Percentiles rank a stretch among this genome's conserved stretches.
Conservation (phyloP, 352 stramenopile species). For the Pythium aristosporum region DNA sequence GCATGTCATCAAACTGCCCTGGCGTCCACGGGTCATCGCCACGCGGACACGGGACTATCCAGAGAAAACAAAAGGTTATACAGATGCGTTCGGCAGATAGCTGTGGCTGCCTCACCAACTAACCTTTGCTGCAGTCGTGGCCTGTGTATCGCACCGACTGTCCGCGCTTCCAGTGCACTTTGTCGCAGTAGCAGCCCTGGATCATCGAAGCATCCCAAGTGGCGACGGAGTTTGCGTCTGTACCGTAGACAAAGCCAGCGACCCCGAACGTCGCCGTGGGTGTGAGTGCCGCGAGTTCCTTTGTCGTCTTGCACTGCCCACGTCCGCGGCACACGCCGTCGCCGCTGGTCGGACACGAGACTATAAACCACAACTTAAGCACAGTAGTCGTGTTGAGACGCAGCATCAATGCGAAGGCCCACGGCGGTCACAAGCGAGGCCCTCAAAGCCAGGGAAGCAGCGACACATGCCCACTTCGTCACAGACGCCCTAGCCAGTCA, state of each 20-base stretch:
- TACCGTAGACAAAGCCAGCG: conserved; percentile 66
- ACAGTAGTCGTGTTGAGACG: background rate
- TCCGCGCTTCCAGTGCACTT: conserved; percentile 54
- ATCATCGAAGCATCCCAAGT: conserved; percentile 90
- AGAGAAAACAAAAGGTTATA: background rate
- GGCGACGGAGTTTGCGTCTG: conserved; percentile 56
- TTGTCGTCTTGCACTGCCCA: conserved; percentile 43
- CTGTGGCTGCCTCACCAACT: too few species aligned
- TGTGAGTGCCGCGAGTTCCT: conserved; percentile 55
- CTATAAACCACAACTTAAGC: conserved; percentile 20
- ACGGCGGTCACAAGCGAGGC: conserved; percentile 67
- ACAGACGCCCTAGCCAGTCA: conserved; percentile 47
- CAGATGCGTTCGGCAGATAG: too few species aligned
- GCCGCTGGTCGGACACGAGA: conserved; percentile 43
- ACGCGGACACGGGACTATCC: conserved; percentile 61
- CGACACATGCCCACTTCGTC: conserved; percentile 47
- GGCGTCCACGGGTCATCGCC: conserved; percentile 89
- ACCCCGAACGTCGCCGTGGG: conserved; percentile 36
- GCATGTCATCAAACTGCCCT: conserved; percentile 72
- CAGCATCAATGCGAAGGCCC: background rate
- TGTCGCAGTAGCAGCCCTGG: conserved; percentile 87
- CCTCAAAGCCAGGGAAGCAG: conserved; percentile 69
- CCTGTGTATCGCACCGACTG: conserved; percentile 51
- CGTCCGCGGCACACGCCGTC: conserved; percentile 42
- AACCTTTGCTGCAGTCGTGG: conserved; percentile 79